Percentiles rank a stretch among this genome's conserved stretches.
Evolutionary conservation across 2,329 filamentous ascomycete species (phyloP).

Genomic region (Hymenoscyphus repandus): DNA sequence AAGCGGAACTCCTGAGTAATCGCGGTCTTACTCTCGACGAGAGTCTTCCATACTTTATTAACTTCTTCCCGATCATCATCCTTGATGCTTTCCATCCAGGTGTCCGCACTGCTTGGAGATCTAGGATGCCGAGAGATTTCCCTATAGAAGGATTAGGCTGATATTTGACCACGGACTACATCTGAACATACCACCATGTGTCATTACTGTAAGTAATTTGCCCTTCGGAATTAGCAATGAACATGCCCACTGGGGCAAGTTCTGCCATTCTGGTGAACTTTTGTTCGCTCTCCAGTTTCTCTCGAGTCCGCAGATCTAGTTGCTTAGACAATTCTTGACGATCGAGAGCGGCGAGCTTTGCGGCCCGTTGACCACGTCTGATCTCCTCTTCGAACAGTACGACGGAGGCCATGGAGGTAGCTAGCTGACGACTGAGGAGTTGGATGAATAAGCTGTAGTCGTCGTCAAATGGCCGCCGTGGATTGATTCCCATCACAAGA

Average conservation of each 20-base stretch:
- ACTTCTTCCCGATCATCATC: conserved; percentile 59
- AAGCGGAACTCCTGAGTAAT: conserved; percentile 72
- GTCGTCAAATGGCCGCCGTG: conserved; percentile 70
- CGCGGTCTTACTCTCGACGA: conserved; percentile 56
- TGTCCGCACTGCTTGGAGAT: conserved; percentile 51
- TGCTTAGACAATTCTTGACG: conserved; percentile 73
- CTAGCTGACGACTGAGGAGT: conserved; percentile 68
- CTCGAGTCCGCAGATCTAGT: conserved; percentile 58
- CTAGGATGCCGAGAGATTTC: conserved; percentile 63
- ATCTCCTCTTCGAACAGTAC: conserved; percentile 83
- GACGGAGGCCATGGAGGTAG: conserved; percentile 75
- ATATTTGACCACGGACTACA: too few relatives aligned
- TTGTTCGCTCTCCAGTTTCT: conserved; percentile 64
- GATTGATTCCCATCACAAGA: conserved; percentile 73
- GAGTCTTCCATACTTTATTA: conserved; percentile 54
- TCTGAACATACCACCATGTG: conserved; percentile 65
- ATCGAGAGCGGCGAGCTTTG: conserved; percentile 69
- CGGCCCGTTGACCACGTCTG: conserved; percentile 65
- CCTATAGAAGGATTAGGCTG: too few relatives aligned
- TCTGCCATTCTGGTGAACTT: conserved; percentile 82
- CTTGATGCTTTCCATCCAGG: conserved; percentile 69
- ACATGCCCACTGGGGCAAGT: conserved; percentile 78
- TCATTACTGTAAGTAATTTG: conserved; percentile 77
- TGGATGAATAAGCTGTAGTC: conserved; percentile 77
- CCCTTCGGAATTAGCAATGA: conserved; percentile 70